Evolutionary conservation across 805 yeast genomes (phyloP).

Genomic region (Pichia membranifaciens): DNA sequence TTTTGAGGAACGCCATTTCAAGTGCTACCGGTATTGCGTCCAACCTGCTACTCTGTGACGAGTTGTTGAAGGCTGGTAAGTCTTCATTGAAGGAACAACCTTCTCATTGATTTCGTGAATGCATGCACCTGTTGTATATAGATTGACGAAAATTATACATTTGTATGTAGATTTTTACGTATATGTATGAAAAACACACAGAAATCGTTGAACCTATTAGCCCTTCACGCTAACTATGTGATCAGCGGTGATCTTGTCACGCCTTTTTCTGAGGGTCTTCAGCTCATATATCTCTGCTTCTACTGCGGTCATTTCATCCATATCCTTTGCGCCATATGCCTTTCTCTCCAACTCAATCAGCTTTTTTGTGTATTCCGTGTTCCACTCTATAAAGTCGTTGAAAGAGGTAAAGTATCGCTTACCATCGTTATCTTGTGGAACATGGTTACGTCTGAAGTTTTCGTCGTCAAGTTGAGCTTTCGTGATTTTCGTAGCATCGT

Average conservation of each 20-base stretch:
- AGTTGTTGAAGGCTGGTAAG: slow-evolving; percentile 92
- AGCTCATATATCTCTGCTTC: slow-evolving; percentile 17
- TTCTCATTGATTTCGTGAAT: not conserved
- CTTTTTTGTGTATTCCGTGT: slow-evolving; percentile 10
- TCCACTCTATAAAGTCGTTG: slow-evolving; percentile 25
- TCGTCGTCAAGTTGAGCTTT: not conserved
- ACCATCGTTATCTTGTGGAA: slow-evolving; percentile 21
- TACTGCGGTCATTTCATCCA: slow-evolving; percentile 15
- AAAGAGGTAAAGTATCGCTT: slow-evolving; percentile 20
- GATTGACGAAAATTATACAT: not conserved
- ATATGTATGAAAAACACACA: no score
- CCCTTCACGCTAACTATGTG: slow-evolving; percentile 11
- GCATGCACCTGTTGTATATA: not conserved
- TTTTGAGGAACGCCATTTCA: slow-evolving; percentile 84
- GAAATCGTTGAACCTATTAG: not conserved
- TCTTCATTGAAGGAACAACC: slow-evolving; percentile 67
- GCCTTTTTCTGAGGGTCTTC: slow-evolving; percentile 11
- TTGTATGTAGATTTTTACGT: no score
- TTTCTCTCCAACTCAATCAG: slow-evolving; percentile 16
- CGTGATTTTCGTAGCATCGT: not conserved
- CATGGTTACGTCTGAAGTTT: not conserved
- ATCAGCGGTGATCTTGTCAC: slow-evolving; percentile 3
- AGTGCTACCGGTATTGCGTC: slow-evolving; percentile 94
- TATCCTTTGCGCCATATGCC: slow-evolving; percentile 17
- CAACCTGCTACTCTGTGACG: slow-evolving; percentile 90